These are phyloP conservation scores for Fusarium secorum DNA, from an alignment of 2,329 filamentous ascomycete species.

Conservation along the genomic window DNA sequence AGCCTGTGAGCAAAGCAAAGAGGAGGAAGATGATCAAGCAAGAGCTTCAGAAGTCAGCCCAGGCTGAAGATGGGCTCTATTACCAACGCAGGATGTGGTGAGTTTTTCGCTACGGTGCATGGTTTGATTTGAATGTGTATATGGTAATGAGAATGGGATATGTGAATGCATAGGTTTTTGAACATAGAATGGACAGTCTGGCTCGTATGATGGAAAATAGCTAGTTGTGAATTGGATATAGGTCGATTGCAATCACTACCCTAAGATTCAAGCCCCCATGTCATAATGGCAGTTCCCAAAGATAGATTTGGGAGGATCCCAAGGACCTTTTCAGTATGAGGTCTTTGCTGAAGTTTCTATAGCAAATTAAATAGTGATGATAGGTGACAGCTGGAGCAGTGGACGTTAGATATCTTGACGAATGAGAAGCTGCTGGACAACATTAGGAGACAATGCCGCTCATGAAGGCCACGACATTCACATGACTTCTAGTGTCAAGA, in stretches of 20 bases:
- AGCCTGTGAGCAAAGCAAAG: conserved; percentile 61
- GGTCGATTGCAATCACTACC: not conserved
- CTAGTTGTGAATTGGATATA: not conserved
- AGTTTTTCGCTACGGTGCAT: not conserved
- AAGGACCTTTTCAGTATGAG: not conserved
- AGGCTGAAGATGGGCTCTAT: conserved; percentile 55
- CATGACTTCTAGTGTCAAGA: not conserved
- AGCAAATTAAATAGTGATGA: not conserved
- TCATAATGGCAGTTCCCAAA: not conserved
- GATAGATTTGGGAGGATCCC: accelerated
- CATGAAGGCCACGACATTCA: not conserved
- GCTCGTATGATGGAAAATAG: not conserved
- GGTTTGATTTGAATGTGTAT: not conserved
- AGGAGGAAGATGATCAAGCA: conserved; percentile 66
- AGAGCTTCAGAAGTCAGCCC: conserved; percentile 60
- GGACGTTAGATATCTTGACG: not conserved
- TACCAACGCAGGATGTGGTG: conserved; percentile 66
- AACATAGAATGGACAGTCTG: conserved; percentile 4
- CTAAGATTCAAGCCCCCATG: not conserved
- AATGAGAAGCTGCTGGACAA: not conserved
- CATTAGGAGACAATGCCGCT: not conserved
- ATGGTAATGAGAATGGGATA: conserved; percentile 17
- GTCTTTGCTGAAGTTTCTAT: no score
- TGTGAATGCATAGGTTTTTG: not conserved
- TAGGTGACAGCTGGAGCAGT: not conserved